Percentiles rank a stretch among this genome's conserved stretches.
Evolutionary conservation across 2,329 filamentous ascomycete genomes (phyloP).

Genomic region (Plenodomus lindquistii): DNA sequence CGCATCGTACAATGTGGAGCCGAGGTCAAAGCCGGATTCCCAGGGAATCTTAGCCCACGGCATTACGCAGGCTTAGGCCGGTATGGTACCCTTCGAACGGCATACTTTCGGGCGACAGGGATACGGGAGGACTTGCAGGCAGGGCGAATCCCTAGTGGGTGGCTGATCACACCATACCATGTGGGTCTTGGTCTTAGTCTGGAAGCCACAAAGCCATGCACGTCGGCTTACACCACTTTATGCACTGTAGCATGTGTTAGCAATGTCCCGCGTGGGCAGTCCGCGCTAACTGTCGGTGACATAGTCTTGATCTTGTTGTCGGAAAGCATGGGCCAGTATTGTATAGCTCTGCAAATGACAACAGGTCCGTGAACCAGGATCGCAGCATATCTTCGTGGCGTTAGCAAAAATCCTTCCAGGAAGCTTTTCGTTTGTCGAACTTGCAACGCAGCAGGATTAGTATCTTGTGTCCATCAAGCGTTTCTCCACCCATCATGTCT

Average conservation of each 20-base stretch:
- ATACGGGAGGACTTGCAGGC: conserved; percentile 1
- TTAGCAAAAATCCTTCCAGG: conserved; percentile 6
- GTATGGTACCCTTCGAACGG: conserved; percentile 16
- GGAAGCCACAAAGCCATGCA: conserved; percentile 17
- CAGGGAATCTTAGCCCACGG: conserved; percentile 10
- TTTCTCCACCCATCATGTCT: conserved; percentile 20
- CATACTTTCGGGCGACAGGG: conserved; percentile 5
- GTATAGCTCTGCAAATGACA: conserved; percentile 2
- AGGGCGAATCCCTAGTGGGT: conserved; percentile 24
- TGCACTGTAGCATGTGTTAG: conserved; percentile 10
- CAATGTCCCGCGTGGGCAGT: conserved; percentile 4
- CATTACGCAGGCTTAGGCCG: conserved; percentile 31
- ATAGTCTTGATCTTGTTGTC: conserved; percentile 15
- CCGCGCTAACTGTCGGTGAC: conserved; percentile 24
- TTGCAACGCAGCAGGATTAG: neutral
- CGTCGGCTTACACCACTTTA: conserved; percentile 16
- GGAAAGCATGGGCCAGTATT: conserved; percentile 6
- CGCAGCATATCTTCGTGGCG: conserved; percentile 3
- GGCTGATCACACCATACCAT: conserved; percentile 24
- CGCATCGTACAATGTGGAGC: conserved; percentile 15
- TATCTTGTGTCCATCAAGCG: neutral
- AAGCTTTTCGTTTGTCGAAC: conserved; percentile 5
- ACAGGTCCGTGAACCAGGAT: conserved; percentile 6
- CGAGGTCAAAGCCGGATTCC: conserved; percentile 28
- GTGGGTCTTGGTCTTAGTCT: conserved; percentile 25